Percentiles rank a stretch among this genome's conserved stretches.
Evolutionary conservation across 2,329 filamentous ascomycete species (phyloP).

Genomic region (Trichoderma hamatum): DNA sequence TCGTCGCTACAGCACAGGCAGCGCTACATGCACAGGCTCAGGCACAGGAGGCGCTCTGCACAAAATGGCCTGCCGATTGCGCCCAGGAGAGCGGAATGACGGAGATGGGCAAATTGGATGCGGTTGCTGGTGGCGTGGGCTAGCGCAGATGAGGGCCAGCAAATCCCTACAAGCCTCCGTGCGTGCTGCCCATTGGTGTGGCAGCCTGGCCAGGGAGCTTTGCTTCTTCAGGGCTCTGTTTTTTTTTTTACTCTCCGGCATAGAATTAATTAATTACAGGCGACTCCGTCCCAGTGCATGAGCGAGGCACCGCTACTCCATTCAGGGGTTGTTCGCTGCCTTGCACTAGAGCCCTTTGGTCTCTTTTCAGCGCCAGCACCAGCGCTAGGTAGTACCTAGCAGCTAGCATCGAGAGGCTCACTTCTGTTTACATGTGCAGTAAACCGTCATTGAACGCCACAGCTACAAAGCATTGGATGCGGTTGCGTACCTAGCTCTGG

Average conservation of each 20-base stretch:
- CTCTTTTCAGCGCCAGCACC: constrained; percentile 7
- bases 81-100: constrained; percentile 26
- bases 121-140: constrained; percentile 16
- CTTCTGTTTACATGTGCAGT: background rate
- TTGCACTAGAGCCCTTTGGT: constrained; percentile 16
- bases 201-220: background rate
- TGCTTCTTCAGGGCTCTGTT: constrained; percentile 1
- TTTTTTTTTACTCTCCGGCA: background rate
- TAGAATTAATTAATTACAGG: constrained; percentile 10
- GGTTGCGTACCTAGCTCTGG: background rate
- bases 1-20: constrained; percentile 8
- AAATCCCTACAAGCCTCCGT: constrained; percentile 7
- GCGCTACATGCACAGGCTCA: background rate
- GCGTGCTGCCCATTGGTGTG: background rate
- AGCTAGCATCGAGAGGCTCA: background rate
- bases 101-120: constrained; percentile 28
- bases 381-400: too few species aligned
- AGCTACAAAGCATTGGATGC: background rate
- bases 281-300: background rate
- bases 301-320: background rate
- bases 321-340: constrained; percentile 1
- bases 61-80: constrained; percentile 24
- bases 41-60: constrained; percentile 1
- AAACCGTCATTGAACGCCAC: background rate
- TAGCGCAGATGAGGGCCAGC: constrained; percentile 22